Evolutionary conservation across 73 alveolate genomes (phyloP).

Genomic region (Breviolum minutum): DNA sequence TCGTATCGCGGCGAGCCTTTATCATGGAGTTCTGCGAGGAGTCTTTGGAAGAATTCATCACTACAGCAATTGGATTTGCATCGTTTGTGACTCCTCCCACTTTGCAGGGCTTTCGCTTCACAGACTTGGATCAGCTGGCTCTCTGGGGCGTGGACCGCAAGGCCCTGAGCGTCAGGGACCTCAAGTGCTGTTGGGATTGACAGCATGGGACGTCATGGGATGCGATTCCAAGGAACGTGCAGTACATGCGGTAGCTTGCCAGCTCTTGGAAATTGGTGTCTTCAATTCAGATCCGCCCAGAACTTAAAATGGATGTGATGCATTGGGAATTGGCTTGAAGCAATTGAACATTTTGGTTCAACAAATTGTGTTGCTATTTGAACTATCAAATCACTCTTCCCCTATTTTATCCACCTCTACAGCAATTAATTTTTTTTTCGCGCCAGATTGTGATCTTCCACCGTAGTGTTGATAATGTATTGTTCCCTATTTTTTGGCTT

Average conservation of each 20-base stretch:
- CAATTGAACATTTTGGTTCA: neutral
- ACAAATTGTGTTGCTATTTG: neutral
- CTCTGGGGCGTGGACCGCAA: conserved; percentile 89
- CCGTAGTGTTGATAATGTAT: neutral
- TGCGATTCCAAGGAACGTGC: conserved; percentile 49
- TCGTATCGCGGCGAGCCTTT: conserved; percentile 60
- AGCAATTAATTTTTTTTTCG: too few relatives aligned
- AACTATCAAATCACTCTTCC: neutral
- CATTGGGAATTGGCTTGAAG: too few relatives aligned
- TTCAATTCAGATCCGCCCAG: conserved; percentile 82
- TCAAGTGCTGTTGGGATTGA: neutral
- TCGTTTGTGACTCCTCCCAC: neutral
- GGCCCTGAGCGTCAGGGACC: conserved; percentile 44
- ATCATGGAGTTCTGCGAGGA: conserved; percentile 92
- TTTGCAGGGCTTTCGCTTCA: conserved; percentile 85
- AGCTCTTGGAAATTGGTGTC: conserved; percentile 92
- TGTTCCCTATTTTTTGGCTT: neutral
- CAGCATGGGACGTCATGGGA: neutral
- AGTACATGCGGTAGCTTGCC: conserved; percentile 86
- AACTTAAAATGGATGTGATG: conserved; percentile 3
- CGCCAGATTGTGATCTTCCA: too few relatives aligned
- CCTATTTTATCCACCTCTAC: neutral
- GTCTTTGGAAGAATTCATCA: neutral
- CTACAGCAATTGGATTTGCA: neutral
- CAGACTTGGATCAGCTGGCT: conserved; percentile 89